These are phyloP conservation scores for Terfezia boudieri DNA, from an alignment of 495 filamentous ascomycete species.

Conservation along the genomic window DNA sequence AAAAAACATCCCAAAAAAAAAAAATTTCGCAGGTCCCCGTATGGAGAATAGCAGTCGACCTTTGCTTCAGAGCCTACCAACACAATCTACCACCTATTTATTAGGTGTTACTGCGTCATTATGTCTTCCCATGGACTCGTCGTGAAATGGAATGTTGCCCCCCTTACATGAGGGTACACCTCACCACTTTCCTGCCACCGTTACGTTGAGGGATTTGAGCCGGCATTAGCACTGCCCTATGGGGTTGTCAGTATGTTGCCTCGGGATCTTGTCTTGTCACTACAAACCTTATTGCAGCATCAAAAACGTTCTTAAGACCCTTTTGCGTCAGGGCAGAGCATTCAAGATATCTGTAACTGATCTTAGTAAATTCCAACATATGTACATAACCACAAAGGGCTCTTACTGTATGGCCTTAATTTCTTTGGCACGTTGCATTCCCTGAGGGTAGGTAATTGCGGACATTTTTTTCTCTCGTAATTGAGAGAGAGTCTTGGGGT, in stretches of 20 bases:
- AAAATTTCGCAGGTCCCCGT: no score
- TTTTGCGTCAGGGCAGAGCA: constrained; percentile 95
- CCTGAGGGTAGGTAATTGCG: constrained; percentile 76
- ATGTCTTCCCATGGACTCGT: neutral
- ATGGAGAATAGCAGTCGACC: no score
- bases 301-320: constrained; percentile 92
- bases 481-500: constrained; percentile 52
- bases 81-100: no score
- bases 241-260: neutral
- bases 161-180: neutral
- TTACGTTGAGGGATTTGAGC: neutral
- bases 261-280: neutral
- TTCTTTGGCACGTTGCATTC: constrained; percentile 63
- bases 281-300: constrained; percentile 74
- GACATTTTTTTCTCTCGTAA: constrained; percentile 74
- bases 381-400: neutral
- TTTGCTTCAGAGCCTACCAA: no score
- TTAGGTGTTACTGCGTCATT: neutral
- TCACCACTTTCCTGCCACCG: neutral
- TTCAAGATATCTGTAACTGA: constrained; percentile 64
- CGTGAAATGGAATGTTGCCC: neutral
- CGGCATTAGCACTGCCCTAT: constrained; percentile 19
- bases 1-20: no score
- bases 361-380: neutral
- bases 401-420: constrained; percentile 39